Percentiles rank a stretch among this genome's conserved stretches.
phyloP scores from a whole-genome alignment of 2,329 filamentous ascomycete species.

The Botrytis cinerea region DNA sequence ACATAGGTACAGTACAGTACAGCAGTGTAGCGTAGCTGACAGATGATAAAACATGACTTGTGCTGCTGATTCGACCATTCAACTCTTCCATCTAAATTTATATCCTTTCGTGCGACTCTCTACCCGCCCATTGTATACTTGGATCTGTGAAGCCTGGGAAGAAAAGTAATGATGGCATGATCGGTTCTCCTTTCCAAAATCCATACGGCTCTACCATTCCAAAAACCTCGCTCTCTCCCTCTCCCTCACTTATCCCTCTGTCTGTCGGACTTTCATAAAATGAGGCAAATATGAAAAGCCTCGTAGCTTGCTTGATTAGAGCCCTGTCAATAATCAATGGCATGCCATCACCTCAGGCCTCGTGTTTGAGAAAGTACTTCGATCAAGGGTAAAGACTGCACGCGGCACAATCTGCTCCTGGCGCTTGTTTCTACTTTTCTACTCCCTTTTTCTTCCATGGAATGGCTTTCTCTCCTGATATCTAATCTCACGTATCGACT shows the following conservation, averaged over 20 bases:
- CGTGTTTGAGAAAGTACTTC: conserved; percentile 13
- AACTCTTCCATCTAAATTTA: neutral
- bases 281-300: neutral
- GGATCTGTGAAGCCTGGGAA: neutral
- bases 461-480: neutral
- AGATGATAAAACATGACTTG: conserved; percentile 15
- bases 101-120: neutral
- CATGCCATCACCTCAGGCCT: conserved; percentile 5
- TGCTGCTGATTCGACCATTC: conserved; percentile 2
- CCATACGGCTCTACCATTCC: neutral
- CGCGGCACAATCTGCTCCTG: conserved; percentile 20
- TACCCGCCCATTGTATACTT: conserved; percentile 6
- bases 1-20: too few relatives aligned
- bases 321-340: neutral
- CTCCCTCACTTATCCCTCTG: neutral
- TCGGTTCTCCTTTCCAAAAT: neutral
- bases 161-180: neutral
- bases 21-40: neutral
- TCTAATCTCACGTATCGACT: conserved; percentile 3
- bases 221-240: neutral
- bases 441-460: neutral
- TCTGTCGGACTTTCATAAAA: neutral
- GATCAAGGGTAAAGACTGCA: conserved; percentile 13
- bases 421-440: conserved; percentile 23
- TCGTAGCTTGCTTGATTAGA: neutral